Base-by-base conservation (phyloP, 345 rosid species). In the Eutrema yunnanense region DNA sequence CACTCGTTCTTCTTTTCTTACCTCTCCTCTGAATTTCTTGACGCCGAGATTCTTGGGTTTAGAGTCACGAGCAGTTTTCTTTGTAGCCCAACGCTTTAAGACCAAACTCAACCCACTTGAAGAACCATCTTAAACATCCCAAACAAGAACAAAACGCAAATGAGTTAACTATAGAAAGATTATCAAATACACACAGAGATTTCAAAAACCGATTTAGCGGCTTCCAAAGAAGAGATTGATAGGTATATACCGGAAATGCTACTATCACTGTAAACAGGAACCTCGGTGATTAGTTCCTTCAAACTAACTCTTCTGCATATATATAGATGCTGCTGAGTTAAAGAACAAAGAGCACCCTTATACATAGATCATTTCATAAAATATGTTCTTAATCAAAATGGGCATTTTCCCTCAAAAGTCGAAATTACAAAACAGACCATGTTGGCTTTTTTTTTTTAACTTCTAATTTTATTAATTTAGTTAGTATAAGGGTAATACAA, bases 1-100 rank as follows among this genome's bases (percentile, higher is more conserved):
- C 32, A 8, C 57, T 58, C 9, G 2, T 8, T 66, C 30, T 27
- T 53, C 26, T 36, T 10, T 54, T 30, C 62, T 80, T 30, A 88
- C 96, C 94, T 90, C 97, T 13, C 90, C 97, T 41, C 99, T 96
- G n/a, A 86, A 95, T 51, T 92, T 90, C 88, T 92, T 92, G 33
- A 90, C 96, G 8, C 94, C 99, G n/a, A 95, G 96, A 67, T 85
- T 78, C 87, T 90, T 90, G 22, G 98, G 96, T 50, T 85, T 82
- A 0, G 96, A 90, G 81, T 86, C 96, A 22, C 99, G 82, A 44
- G 94, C 96, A 0, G 84, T 72, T 74, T 83, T 92, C 73, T 92
- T 92, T 3, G 96, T 85, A 81, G 97, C 97, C 97, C 96, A 95
- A 11, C 92, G 87, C 81, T 84, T 79, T 9, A 92, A 74, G 70